These are phyloP conservation scores for Aleurites moluccanus DNA, from an alignment of 441 rosid species.

Conservation along the genomic window DNA sequence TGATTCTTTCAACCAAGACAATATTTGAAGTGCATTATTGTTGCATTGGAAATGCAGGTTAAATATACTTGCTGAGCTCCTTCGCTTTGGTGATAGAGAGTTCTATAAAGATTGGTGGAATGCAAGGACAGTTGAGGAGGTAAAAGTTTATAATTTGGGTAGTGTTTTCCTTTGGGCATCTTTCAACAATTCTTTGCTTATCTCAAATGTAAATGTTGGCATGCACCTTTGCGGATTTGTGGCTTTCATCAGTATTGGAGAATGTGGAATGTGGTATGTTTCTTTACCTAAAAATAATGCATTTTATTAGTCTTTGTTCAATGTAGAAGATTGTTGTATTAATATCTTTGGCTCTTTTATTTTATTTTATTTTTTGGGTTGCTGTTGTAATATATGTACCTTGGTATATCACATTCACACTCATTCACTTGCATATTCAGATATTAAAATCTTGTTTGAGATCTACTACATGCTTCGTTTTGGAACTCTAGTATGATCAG, in stretches of 20 bases:
- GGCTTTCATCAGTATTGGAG: slow-evolving; percentile 86
- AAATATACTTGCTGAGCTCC: slow-evolving; percentile 96
- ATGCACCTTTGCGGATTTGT: slow-evolving; percentile 26
- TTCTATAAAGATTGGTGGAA: slow-evolving; percentile 99
- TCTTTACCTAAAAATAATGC: slow-evolving; percentile 23
- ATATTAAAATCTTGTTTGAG: neutral
- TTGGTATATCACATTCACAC: neutral
- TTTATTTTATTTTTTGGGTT: neutral
- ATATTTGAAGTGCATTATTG: slow-evolving; percentile 12
- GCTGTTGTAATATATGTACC: neutral
- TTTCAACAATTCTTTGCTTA: slow-evolving; percentile 15
- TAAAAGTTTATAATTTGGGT: slow-evolving; percentile 31
- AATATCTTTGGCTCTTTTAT: neutral
- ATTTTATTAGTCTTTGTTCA: neutral
- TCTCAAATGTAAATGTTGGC: slow-evolving; percentile 23
- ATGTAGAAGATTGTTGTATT: neutral
- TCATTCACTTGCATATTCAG: neutral
- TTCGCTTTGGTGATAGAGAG: slow-evolving; percentile 97
- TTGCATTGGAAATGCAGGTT: slow-evolving; percentile 49
- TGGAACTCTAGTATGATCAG: neutral
- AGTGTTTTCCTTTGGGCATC: slow-evolving; percentile 17
- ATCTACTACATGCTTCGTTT: neutral
- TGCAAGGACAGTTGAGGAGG: slow-evolving; percentile 97
- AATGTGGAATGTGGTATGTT: slow-evolving; percentile 98
- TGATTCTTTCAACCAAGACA: neutral